These are phyloP conservation scores for Plenodomus biglobosus DNA, from an alignment of 2,329 filamentous ascomycete species.

Conservation along the genomic window DNA sequence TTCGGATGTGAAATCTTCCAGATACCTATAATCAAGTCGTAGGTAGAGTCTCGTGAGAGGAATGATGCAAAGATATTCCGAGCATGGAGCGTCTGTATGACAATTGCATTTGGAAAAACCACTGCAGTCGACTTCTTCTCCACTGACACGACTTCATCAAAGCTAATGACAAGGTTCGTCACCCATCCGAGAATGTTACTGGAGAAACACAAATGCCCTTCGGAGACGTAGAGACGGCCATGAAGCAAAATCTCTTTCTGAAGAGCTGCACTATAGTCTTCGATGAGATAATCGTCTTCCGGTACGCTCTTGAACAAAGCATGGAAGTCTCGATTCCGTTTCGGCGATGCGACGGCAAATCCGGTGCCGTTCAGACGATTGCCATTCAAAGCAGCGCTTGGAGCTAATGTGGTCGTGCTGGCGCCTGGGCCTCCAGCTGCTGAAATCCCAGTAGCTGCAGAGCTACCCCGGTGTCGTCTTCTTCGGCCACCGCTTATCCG, in stretches of 20 bases:
- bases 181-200: constrained; percentile 99
- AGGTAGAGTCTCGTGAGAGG: constrained; percentile 90
- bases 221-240: constrained; percentile 91
- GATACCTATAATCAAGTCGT: constrained; percentile 95
- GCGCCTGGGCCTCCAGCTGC: constrained; percentile 72
- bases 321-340: constrained; percentile 94
- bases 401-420: constrained; percentile 69
- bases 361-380: constrained; percentile 90
- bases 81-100: constrained; percentile 93
- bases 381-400: constrained; percentile 60
- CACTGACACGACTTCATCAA: constrained; percentile 94
- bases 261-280: constrained; percentile 95
- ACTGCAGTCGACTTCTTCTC: constrained; percentile 96
- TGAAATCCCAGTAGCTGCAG: constrained; percentile 63
- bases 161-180: constrained; percentile 95
- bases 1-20: constrained; percentile 97
- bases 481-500: constrained; percentile 55
- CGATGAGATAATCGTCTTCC: constrained; percentile 96
- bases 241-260: constrained; percentile 95
- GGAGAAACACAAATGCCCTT: constrained; percentile 96
- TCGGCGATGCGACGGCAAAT: constrained; percentile 94
- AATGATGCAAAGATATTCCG: constrained; percentile 96
- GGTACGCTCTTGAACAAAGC: constrained; percentile 92
- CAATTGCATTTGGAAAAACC: constrained; percentile 94
- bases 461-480: constrained; percentile 80